Percentiles rank a stretch among this genome's conserved stretches.
Evolutionary conservation across 495 filamentous ascomycete species (phyloP).

Genomic region (Annulohypoxylon maeteangense): DNA sequence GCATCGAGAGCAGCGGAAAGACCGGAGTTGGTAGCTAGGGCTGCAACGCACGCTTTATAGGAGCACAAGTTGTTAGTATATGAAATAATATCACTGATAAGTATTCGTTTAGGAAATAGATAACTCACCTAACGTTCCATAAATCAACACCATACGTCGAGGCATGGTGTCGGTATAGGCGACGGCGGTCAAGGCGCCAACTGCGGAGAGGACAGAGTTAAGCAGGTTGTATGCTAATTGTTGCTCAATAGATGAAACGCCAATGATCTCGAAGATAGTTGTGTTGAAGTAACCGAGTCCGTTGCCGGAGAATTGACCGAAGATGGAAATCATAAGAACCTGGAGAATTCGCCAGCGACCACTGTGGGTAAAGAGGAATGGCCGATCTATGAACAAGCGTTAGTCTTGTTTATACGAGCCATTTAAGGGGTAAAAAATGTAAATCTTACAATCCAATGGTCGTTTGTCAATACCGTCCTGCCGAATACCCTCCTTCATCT

Average conservation of each 20-base stretch:
- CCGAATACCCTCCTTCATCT: conserved; percentile 68
- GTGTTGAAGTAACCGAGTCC: conserved; percentile 50
- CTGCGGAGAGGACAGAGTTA: conserved; percentile 56
- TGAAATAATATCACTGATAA: not conserved
- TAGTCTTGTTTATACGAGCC: not conserved
- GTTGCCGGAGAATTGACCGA: conserved; percentile 65
- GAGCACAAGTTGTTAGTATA: conserved; percentile 2
- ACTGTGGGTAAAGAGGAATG: conserved; percentile 55
- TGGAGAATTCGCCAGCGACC: conserved; percentile 61
- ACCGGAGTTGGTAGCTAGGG: conserved; percentile 61
- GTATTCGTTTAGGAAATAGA: not conserved
- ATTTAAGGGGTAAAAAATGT: too few relatives aligned
- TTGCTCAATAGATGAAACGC: conserved; percentile 47
- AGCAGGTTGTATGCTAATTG: conserved; percentile 61
- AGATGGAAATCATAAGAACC: conserved; percentile 63
- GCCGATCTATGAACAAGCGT: conserved; percentile 49
- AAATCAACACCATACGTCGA: conserved; percentile 56
- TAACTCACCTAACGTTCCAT: conserved; percentile 52
- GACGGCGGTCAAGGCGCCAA: conserved; percentile 58
- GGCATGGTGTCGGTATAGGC: conserved; percentile 57
- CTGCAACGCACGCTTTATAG: conserved; percentile 56
- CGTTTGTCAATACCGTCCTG: conserved; percentile 65
- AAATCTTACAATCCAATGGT: conserved; percentile 55
- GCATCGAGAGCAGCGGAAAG: conserved; percentile 55
- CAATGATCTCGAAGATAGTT: conserved; percentile 49